Base-by-base conservation (phyloP, 768 basidiomycete species). In the Mycena vitilis region DNA sequence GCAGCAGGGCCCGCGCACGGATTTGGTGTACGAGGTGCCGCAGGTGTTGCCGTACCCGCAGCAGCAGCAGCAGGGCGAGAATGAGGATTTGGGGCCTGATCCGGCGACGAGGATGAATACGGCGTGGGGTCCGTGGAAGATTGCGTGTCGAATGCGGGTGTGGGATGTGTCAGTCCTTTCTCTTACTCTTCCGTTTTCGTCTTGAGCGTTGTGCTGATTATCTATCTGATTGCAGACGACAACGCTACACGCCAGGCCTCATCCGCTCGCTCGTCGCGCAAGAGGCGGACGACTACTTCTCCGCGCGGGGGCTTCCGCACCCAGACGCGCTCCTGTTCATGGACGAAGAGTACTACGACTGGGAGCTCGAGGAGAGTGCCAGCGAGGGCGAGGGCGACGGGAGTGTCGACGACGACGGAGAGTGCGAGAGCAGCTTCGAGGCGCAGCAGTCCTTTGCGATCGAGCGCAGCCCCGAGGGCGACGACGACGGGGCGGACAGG, bases 321-420 rank as follows among this genome's bases (percentile, higher is more conserved):
- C 71, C 71, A 25, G 63, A 72, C 37, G 63, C 71, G 13, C 44
- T 66, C 44, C 56, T 69, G 18, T 72, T 72, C n/a, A 68, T 72
- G 71, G 71, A 69, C 22, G 71, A 72, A 42, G 71, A 72, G 71
- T 72, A 72, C 34, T 72, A 72, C 49, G 71, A 72, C 49, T 72
- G 71, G 71, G 71, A 72, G 60, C 71, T 72, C 5, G 71, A 71
- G 52, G 69, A 66, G 54, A 70, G 69, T 44, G 69, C 53, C 36
- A 68, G 66, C 23, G 70, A 71, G 63, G 65, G 64, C 8, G 67
- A 64, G 8, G 56, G 40, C 40, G 42, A 48, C 44, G 57, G 57
- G 15, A 57, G 40, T 37, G 57, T 34, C 30, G 30, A 30, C 3
- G 30, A 30, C 12, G 54, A 42, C 5, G 37, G 23, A 15, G 59